Evolutionary conservation across 1,139 yeast genomes (phyloP), one percentile per base, ranked within the genome.

Genomic region (Arxiozyma bovina): DNA sequence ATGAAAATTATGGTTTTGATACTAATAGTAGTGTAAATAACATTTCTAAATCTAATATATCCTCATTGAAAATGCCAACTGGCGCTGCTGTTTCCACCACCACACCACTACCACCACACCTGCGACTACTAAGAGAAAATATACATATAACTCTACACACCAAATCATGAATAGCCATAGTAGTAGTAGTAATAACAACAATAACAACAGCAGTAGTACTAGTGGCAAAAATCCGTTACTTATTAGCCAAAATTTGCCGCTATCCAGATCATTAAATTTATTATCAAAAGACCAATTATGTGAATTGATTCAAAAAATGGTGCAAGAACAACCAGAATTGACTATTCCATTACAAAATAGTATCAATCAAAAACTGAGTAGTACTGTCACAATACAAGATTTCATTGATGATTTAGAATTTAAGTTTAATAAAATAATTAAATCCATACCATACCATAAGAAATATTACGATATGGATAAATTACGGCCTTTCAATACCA

Each of bases 221-320:
- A 41, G 56, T 15, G 52, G 58, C n/a, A 53, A 55, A n/a, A 20
- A 8, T 8, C 38, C 49, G 11, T 23, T 43, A 4, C 64, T 68
- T 30, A 63, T 60, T 52, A 69, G 71, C 6, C 71, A 67, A 53
- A 58, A 66, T 1, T 54, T 68, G 47, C 71, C 71, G 4, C 50
- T 67, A 21, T 57, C 61, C 18, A 57, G 71, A 45, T 63, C 67
- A 34, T 49, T 68, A 27, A 70, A 68, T 55, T 53, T 67, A 48
- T 60, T 68, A 68, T 62, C 60, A 50, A 63, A 63, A 45, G 61
- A 61, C 18, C 65, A 63, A 55, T 46, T 68, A 51, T 63, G 61
- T 38, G 51, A 58, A 23, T 55, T 67, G 20, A 52, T 68, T 40
- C 42, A 64, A 52, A 63, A 62, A 42, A 53, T 67, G 40, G 54